phyloP scores from a whole-genome alignment of 352 stramenopile species.

The Pelagophyceae sp. region DNA sequence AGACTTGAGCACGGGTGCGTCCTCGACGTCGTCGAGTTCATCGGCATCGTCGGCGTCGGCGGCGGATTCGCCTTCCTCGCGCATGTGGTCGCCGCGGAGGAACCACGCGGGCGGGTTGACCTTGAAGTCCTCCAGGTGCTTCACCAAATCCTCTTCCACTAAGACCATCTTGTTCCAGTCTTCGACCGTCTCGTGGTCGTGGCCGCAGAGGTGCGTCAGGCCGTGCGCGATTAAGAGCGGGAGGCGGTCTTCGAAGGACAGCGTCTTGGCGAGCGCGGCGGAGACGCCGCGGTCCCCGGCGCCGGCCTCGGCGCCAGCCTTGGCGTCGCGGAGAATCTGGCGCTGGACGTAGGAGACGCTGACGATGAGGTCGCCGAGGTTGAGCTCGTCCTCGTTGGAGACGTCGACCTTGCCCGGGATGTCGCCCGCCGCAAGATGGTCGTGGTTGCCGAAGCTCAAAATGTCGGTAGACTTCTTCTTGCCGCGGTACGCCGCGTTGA shows the following conservation, averaged over 20 bases:
- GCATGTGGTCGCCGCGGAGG: no score
- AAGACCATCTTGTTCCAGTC: slow-evolving; percentile 40
- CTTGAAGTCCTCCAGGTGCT: no score
- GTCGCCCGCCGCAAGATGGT: slow-evolving; percentile 6
- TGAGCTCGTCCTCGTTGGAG: background rate
- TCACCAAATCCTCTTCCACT: no score
- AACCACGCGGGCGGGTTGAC: no score
- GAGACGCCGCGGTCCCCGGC: slow-evolving; percentile 32
- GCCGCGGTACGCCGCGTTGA: background rate
- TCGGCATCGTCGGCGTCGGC: no score
- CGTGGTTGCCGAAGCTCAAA: slow-evolving; percentile 31
- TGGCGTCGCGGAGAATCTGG: background rate
- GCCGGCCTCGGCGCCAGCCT: slow-evolving; percentile 25
- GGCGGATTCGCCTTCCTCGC: no score
- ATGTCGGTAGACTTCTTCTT: slow-evolving; percentile 31
- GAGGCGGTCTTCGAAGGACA: slow-evolving; percentile 31
- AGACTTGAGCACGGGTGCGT: no score
- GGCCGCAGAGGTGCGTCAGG: slow-evolving; percentile 37
- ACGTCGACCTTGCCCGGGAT: background rate
- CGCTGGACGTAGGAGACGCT: slow-evolving; percentile 8
- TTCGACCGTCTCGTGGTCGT: slow-evolving; percentile 43
- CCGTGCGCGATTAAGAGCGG: slow-evolving; percentile 38
- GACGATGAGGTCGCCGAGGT: slow-evolving; percentile 17
- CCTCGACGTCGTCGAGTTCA: no score
- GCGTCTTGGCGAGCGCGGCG: slow-evolving; percentile 29